Percentiles rank a stretch among this genome's conserved stretches.
Evolutionary conservation across 1,284 basidiomycete genomes (phyloP).

Genomic region (Tilletiopsis washingtonensis): DNA sequence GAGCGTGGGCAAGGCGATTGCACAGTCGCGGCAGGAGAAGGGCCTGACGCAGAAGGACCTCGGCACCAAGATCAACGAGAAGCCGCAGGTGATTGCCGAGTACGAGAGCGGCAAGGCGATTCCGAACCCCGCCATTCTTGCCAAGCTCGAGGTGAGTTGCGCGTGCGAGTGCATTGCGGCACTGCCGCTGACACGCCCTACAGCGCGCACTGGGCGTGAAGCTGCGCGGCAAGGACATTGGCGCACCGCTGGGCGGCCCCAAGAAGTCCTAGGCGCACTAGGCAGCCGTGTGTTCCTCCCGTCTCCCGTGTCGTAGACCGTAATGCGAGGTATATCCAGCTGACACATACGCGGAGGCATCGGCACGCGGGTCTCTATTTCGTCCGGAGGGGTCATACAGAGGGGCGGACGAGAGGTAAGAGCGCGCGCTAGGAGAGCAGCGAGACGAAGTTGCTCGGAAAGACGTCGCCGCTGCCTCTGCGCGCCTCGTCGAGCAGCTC

Average conservation of each 20-base stretch:
- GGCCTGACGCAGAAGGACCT: conserved; percentile 85
- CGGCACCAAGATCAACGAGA: conserved; percentile 81
- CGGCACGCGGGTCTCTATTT: no score
- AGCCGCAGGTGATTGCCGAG: conserved; percentile 10
- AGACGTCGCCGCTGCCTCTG: conserved; percentile 69
- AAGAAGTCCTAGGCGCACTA: conserved; percentile 38
- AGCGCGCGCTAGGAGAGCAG: conserved; percentile 52
- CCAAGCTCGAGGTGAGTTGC: conserved; percentile 71
- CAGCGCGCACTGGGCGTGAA: conserved; percentile 73
- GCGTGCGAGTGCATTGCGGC: neutral
- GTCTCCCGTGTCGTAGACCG: no score
- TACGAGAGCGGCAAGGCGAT: conserved; percentile 61
- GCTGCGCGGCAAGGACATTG: conserved; percentile 56
- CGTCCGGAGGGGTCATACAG: no score
- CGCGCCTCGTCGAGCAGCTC: conserved; percentile 71
- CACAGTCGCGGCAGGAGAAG: conserved; percentile 68
- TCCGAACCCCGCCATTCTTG: conserved; percentile 79
- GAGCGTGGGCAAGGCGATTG: conserved; percentile 77
- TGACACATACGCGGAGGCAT: no score
- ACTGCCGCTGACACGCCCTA: neutral
- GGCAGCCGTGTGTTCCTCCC: no score
- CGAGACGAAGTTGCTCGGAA: conserved; percentile 75
- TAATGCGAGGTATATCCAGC: no score
- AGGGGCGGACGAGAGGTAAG: no score
- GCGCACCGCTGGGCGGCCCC: conserved; percentile 27